phyloP scores from a whole-genome alignment of 352 stramenopile species.

The Globisporangium acanthophoron region DNA sequence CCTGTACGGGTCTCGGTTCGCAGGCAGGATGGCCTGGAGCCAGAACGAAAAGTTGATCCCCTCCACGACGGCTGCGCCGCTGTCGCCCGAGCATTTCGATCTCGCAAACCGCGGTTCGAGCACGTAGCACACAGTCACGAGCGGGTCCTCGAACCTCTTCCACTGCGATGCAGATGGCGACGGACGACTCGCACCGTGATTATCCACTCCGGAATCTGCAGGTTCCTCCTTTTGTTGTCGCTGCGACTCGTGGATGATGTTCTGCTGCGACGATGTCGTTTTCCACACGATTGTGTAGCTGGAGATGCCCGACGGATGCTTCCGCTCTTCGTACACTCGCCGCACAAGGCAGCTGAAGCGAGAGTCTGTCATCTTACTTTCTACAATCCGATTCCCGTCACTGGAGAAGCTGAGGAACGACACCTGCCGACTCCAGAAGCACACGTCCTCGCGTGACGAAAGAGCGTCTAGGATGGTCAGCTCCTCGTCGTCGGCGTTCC shows the following conservation, averaged over 20 bases:
- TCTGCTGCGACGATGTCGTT: slow-evolving; percentile 23
- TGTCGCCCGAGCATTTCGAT: background rate
- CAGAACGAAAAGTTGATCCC: slow-evolving; percentile 21
- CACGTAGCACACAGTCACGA: slow-evolving; percentile 24
- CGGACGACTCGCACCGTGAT: background rate
- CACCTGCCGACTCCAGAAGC: slow-evolving; percentile 31
- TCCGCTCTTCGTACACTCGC: slow-evolving; percentile 23
- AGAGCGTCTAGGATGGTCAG: slow-evolving; percentile 24
- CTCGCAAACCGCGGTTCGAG: slow-evolving; percentile 16
- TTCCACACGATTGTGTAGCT: slow-evolving; percentile 33
- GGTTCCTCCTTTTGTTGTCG: background rate
- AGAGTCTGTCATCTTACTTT: slow-evolving; percentile 12
- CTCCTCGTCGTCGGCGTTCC: slow-evolving; percentile 15
- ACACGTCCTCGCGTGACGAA: slow-evolving; percentile 23
- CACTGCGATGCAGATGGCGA: slow-evolving; percentile 7
- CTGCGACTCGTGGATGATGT: slow-evolving; percentile 6
- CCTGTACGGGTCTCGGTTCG: background rate
- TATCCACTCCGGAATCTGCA: background rate
- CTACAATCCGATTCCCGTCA: slow-evolving; percentile 10
- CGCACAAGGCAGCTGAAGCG: slow-evolving; percentile 26
- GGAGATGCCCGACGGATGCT: background rate
- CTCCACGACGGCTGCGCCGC: slow-evolving; percentile 3
- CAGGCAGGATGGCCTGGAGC: slow-evolving; percentile 23
- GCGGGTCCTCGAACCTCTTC: slow-evolving; percentile 30
- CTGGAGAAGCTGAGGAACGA: slow-evolving; percentile 25